Percentiles rank a stretch among this genome's conserved stretches.
These are phyloP conservation scores for Eucalyptus coolabah DNA, from an alignment of 345 rosid genomes.

Conservation along the genomic window DNA sequence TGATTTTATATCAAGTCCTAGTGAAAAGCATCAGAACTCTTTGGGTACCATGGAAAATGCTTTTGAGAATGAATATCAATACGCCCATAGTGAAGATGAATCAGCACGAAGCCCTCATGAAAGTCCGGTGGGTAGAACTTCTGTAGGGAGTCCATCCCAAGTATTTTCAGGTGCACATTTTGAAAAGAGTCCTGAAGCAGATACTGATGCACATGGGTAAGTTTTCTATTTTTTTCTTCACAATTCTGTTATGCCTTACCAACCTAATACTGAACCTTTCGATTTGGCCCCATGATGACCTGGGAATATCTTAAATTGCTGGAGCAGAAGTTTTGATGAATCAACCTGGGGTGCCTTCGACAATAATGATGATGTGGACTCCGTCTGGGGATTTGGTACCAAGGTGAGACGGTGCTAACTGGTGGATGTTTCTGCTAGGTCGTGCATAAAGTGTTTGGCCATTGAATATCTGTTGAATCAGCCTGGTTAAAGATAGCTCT, in stretches of 20 bases:
- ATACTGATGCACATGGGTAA: constrained; percentile 42
- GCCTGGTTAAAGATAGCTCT: background rate
- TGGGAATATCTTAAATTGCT: background rate
- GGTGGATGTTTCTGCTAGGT: background rate
- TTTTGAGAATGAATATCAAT: constrained; percentile 47
- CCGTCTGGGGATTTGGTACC: constrained; percentile 84
- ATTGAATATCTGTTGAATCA: background rate
- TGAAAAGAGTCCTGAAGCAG: constrained; percentile 51
- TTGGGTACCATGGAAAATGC: constrained; percentile 32
- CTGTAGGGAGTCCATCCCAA: constrained; percentile 54
- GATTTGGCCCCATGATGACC: background rate
- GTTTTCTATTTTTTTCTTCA: background rate
- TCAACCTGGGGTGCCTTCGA: constrained; percentile 94
- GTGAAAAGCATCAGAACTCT: constrained; percentile 29
- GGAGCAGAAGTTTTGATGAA: constrained; percentile 67
- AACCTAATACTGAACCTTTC: background rate
- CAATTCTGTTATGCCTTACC: background rate
- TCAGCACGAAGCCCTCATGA: constrained; percentile 73
- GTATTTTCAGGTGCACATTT: constrained; percentile 46
- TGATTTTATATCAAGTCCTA: constrained; percentile 35
- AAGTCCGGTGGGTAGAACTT: constrained; percentile 57
- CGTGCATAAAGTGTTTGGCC: background rate
- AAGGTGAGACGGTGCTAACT: constrained; percentile 38
- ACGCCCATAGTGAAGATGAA: constrained; percentile 72
- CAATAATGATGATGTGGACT: constrained; percentile 80